Base-by-base conservation (phyloP, 345 rosid genomes). In the Firmiana major region DNA sequence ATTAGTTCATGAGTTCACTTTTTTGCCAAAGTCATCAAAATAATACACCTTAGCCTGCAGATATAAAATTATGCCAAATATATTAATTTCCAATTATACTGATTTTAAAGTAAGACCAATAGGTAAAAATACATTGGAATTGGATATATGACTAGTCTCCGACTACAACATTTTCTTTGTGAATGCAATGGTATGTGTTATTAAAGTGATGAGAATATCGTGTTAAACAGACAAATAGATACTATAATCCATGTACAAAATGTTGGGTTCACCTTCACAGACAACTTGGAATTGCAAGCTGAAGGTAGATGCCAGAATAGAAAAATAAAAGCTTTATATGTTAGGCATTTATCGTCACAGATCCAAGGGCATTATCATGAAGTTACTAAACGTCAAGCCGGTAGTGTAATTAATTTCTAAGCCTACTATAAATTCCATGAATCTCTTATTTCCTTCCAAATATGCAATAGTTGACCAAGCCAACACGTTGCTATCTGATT, bases 351-450 rank as follows among this genome's bases (percentile, higher is more conserved):
- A 9, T 36, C 1, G 43, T 15, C 42, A 63, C 0, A 63, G 9
- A 63, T 31, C 5, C 43, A 6, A 13, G 3, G 21, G 31, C 21
- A 31, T 17, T 36, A 22, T n/a, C 46, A 38, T 19, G 13, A 64
- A 19, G 19, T 12, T 64, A 48, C 22, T 36, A 63, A 28, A 1
- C 15, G 15, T 16, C 6, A 64, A 64, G 46, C 48, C 26, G 24
- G 74, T 59, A 2, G 16, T 16, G 45, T 54, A 63, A 79, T 75
- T 54, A 28, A 62, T 13, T 31, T 31, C 4, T 24, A 1, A 42
- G 57, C 82, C 67, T 21, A 75, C 66, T 43, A 34, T 10, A 40
- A 75, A 54, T 12, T 75, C 48, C 63, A 69, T 62, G 69, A 64
- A 49, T 62, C 68, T 54, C 21, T 15, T 45, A 19, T 38, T 64